These are phyloP conservation scores for Salix suchowensis DNA, from an alignment of 345 rosid genomes.

Conservation along the genomic window DNA sequence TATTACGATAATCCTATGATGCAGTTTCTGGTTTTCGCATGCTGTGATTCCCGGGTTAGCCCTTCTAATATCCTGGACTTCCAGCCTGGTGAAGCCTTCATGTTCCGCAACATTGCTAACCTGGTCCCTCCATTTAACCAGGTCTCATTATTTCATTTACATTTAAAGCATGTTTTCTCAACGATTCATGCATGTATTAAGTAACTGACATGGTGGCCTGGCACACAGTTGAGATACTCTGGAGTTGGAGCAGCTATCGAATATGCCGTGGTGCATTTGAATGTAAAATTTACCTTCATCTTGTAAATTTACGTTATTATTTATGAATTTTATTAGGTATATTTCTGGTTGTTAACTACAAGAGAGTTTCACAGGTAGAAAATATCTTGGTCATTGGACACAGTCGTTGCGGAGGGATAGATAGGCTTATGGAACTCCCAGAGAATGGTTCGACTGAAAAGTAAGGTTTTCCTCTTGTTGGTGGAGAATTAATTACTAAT, in stretches of 20 bases:
- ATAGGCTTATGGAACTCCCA: slow-evolving; percentile 17
- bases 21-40: slow-evolving; percentile 32
- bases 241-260: slow-evolving; percentile 25
- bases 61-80: slow-evolving; percentile 47
- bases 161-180: neutral
- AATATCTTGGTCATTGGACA: slow-evolving; percentile 27
- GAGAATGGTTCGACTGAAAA: slow-evolving; percentile 5
- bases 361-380: slow-evolving; percentile 5
- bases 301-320: too few relatives aligned
- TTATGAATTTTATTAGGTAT: neutral
- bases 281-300: neutral
- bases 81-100: slow-evolving; percentile 52
- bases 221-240: slow-evolving; percentile 16
- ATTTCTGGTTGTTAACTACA: neutral
- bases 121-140: slow-evolving; percentile 51
- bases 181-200: neutral
- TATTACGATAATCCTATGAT: neutral
- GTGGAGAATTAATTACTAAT: neutral
- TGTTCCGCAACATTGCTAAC: slow-evolving; percentile 47
- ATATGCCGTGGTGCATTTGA: slow-evolving; percentile 6
- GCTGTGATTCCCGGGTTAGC: slow-evolving; percentile 53
- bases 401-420: slow-evolving; percentile 25
- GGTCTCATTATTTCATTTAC: slow-evolving; percentile 10
- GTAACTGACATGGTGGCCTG: too few relatives aligned
- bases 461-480: neutral